Evolutionary conservation across 2,329 filamentous ascomycete species (phyloP), one percentile per base, ranked within the genome.

Genomic region (Penicillium nordicum): DNA sequence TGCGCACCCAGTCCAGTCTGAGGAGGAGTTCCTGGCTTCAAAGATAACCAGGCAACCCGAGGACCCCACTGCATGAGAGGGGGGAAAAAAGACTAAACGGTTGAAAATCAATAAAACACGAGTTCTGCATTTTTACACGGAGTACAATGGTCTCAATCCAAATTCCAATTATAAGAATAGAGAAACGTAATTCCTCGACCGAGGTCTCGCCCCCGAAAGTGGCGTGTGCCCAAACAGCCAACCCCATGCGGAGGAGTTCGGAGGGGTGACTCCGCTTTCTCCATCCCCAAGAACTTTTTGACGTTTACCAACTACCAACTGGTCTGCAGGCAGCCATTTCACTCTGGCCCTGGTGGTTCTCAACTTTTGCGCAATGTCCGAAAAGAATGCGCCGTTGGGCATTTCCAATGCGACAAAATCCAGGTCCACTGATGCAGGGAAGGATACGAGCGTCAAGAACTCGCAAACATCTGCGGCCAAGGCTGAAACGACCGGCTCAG

Each of bases 361-460:
- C 58, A 52, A 54, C 50, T 43, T 51, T 53, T 56, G 52, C 58
- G 45, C 63, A 55, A 73, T 72, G 70, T 69, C 68, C 34, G 69
- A 68, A 60, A 70, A 67, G 60, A 63, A 46, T 52, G 55, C 62
- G 41, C 63, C 63, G 44, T 60, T 63, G 54, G 66, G 62, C 55
- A 57, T 46, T 57, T 64, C 67, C 52, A 68, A 70, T 50, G 45
- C 37, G 45, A 46, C 18, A 46, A 50, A 50, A 27, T 48, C 38
- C 63, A 64, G 69, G 64, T 49, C 62, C 55, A 29, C 50, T 55
- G 59, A 60, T 60, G 59, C 63, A 55, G 63, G 62, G 55, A 69
- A 64, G 55, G 71, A 72, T 52, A 62, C 65, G 53, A 67, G 63
- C 63, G 60, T 68, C 58, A 72, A 71, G 58, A 67, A 62, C 53